Percentiles rank a stretch among this genome's conserved stretches.
phyloP scores from a whole-genome alignment of 1,139 yeast species.

The Kodamaea anthophila region DNA sequence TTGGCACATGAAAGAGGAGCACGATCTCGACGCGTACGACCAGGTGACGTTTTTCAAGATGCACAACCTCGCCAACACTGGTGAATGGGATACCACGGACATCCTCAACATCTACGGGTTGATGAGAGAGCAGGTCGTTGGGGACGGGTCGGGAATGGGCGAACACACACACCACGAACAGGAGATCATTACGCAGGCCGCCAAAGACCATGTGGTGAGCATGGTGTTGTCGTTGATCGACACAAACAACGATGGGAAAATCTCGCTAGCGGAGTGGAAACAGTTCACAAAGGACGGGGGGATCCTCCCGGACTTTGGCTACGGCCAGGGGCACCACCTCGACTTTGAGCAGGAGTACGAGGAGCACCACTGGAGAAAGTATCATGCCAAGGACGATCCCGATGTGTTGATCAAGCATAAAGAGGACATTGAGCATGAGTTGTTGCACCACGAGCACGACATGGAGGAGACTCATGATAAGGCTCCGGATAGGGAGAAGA shows the following conservation, averaged over 20 bases:
- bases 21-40: slow-evolving; percentile 67
- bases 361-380: slow-evolving; percentile 89
- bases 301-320: slow-evolving; percentile 84
- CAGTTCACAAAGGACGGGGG: slow-evolving; percentile 58
- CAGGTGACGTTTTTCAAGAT: slow-evolving; percentile 72
- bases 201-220: slow-evolving; percentile 50
- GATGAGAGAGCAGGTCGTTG: slow-evolving; percentile 63
- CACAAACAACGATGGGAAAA: slow-evolving; percentile 55
- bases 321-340: slow-evolving; percentile 95
- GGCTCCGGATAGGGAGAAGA: slow-evolving; percentile 18
- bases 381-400: slow-evolving; percentile 77
- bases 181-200: slow-evolving; percentile 47
- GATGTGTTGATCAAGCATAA: slow-evolving; percentile 73
- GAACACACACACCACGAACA: slow-evolving; percentile 56
- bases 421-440: slow-evolving; percentile 87
- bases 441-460: slow-evolving; percentile 81
- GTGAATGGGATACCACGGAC: slow-evolving; percentile 54
- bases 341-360: slow-evolving; percentile 93
- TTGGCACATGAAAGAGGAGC: slow-evolving; percentile 92
- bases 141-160: slow-evolving; percentile 91
- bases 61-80: slow-evolving; percentile 61
- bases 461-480: slow-evolving; percentile 64
- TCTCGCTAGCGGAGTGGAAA: slow-evolving; percentile 68
- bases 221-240: slow-evolving; percentile 60
- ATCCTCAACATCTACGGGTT: slow-evolving; percentile 79